Percentiles rank a stretch among this genome's conserved stretches.
Conservation (phyloP, 768 basidiomycete genomes). For the Boletus pseudo-olivaceus region DNA sequence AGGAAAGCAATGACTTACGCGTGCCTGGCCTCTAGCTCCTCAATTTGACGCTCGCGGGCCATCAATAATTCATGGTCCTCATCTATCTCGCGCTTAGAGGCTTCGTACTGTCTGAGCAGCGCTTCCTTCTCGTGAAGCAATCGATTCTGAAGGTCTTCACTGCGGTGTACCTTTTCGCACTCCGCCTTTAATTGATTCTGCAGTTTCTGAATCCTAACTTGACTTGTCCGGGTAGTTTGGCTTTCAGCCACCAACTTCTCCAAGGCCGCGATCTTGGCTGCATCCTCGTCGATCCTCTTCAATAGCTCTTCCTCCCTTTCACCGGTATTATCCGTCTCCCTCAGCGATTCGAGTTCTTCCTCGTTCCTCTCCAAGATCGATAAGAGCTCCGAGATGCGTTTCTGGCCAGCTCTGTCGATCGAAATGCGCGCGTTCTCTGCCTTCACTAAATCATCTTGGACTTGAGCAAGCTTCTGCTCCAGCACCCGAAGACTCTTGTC, state of each 20-base stretch:
- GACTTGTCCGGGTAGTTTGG: conserved; percentile 29
- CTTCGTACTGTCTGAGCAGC: conserved; percentile 42
- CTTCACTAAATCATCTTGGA: conserved; percentile 47
- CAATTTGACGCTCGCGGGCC: conserved; percentile 23
- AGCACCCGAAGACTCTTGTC: conserved; percentile 41
- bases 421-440: conserved; percentile 60
- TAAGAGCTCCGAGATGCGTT: conserved; percentile 44
- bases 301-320: conserved; percentile 59
- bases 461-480: conserved; percentile 47
- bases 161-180: conserved; percentile 35
- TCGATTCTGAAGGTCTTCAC: conserved; percentile 43
- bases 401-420: conserved; percentile 43
- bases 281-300: conserved; percentile 70
- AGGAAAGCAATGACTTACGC: conserved; percentile 21
- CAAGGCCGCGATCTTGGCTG: conserved; percentile 58
- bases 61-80: conserved; percentile 19
- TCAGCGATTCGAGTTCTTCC: conserved; percentile 52
- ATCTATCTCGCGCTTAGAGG: conserved; percentile 33
- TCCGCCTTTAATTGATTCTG: conserved; percentile 41
- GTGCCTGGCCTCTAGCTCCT: conserved; percentile 22
- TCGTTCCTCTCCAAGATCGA: conserved; percentile 51
- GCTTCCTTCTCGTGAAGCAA: conserved; percentile 56
- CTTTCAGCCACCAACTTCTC: conserved; percentile 46
- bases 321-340: conserved; percentile 36
- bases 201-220: conserved; percentile 40